phyloP scores from a whole-genome alignment of 2,329 filamentous ascomycete genomes.

The Ciborinia camelliae region DNA sequence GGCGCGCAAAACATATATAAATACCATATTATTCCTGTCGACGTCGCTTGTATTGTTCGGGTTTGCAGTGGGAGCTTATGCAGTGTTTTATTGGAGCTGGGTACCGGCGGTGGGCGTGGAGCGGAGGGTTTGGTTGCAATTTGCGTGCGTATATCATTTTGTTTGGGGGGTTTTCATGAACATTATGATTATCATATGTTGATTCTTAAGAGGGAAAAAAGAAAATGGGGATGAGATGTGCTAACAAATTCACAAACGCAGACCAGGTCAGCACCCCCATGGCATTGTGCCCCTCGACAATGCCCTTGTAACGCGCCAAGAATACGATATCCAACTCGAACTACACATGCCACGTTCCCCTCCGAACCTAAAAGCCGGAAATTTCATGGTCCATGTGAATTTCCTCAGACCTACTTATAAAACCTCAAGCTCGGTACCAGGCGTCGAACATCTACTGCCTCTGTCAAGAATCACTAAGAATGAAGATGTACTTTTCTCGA shows the following conservation, averaged over 20 bases:
- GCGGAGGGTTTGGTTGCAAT: slow-evolving; percentile 63
- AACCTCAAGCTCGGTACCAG: slow-evolving; percentile 36
- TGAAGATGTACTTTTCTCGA: slow-evolving; percentile 51
- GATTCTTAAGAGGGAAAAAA: too few relatives aligned
- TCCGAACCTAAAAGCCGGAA: slow-evolving; percentile 72
- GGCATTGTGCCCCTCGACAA: slow-evolving; percentile 35
- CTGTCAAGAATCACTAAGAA: slow-evolving; percentile 13
- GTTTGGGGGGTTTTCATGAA: neutral
- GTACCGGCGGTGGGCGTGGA: slow-evolving; percentile 63
- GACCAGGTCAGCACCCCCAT: slow-evolving; percentile 40
- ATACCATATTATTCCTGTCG: slow-evolving; percentile 42
- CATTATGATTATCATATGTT: too few relatives aligned
- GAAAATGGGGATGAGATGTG: neutral
- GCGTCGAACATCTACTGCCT: slow-evolving; percentile 18
- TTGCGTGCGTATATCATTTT: slow-evolving; percentile 45
- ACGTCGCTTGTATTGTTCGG: slow-evolving; percentile 54
- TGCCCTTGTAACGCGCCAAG: slow-evolving; percentile 65
- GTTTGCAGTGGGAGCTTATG: slow-evolving; percentile 58
- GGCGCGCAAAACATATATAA: slow-evolving; percentile 62
- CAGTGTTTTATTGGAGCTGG: slow-evolving; percentile 65
- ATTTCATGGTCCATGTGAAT: slow-evolving; percentile 88
- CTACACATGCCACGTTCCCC: slow-evolving; percentile 76
- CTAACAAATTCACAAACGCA: slow-evolving; percentile 27
- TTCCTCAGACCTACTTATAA: slow-evolving; percentile 53
- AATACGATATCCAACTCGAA: slow-evolving; percentile 78